Percentiles rank a stretch among this genome's conserved stretches.
phyloP scores from a whole-genome alignment of 352 stramenopile genomes.

The Phytophthora citricola region DNA sequence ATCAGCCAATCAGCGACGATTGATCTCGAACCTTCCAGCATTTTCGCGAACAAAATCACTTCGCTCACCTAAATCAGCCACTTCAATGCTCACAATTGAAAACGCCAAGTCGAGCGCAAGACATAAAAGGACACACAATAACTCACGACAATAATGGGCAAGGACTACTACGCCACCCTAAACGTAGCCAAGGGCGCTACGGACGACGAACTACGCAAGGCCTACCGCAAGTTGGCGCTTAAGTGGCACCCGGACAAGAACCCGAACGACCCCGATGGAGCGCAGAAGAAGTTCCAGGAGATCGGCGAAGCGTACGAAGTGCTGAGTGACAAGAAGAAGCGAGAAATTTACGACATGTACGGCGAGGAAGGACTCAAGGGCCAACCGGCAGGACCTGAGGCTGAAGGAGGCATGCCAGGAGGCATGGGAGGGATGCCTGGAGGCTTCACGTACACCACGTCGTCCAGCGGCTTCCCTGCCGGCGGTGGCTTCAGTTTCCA shows the following conservation, averaged over 20 bases:
- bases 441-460: conserved; percentile 50
- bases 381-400: conserved; percentile 38
- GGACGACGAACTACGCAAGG: conserved; percentile 86
- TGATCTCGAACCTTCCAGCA: conserved; percentile 41
- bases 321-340: conserved; percentile 93
- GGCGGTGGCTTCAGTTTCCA: conserved; percentile 71
- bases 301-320: conserved; percentile 94
- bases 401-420: conserved; percentile 36
- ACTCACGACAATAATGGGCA: conserved; percentile 63
- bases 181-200: conserved; percentile 69
- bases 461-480: conserved; percentile 67
- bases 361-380: conserved; percentile 92
- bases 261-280: conserved; percentile 81
- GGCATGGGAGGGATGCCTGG: conserved; percentile 74
- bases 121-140: neutral
- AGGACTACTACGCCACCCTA: conserved; percentile 88
- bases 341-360: conserved; percentile 93
- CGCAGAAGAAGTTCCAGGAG: conserved; percentile 94
- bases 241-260: conserved; percentile 96
- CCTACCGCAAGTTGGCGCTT: conserved; percentile 90
- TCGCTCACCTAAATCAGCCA: conserved; percentile 2
- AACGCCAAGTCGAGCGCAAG: conserved; percentile 17
- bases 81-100: conserved; percentile 37
- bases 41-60: conserved; percentile 34
- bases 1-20: conserved; percentile 13